Evolutionary conservation across 176 grass and related monocot genomes (phyloP).

Genomic region (Puccinellia tenuiflora): DNA sequence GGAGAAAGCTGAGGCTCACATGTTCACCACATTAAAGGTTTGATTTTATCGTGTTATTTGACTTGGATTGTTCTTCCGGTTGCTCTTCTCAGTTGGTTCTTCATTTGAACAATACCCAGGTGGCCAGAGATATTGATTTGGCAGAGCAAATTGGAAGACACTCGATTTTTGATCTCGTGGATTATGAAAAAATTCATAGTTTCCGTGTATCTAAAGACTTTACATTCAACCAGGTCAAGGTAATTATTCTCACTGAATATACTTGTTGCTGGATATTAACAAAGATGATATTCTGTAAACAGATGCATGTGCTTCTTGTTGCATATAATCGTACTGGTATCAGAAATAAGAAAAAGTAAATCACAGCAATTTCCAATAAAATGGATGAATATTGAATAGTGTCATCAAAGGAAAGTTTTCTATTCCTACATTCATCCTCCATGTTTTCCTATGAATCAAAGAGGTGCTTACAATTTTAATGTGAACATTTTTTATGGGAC

Average conservation of each 20-base stretch:
- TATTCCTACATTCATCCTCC: too few relatives aligned
- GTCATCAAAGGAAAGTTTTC: too few relatives aligned
- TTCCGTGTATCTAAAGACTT: slow-evolving; percentile 50
- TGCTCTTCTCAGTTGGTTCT: slow-evolving; percentile 1
- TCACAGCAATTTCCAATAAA: too few relatives aligned
- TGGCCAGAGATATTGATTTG: slow-evolving; percentile 50
- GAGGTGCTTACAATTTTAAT: too few relatives aligned
- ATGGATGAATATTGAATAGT: too few relatives aligned
- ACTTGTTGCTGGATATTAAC: slow-evolving; percentile 7
- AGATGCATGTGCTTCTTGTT: not conserved
- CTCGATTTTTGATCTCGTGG: slow-evolving; percentile 57
- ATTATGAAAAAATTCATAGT: slow-evolving; percentile 58
- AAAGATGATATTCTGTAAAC: not conserved
- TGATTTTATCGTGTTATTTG: not conserved
- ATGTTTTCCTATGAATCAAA: too few relatives aligned
- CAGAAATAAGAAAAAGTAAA: too few relatives aligned
- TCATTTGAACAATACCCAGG: slow-evolving; percentile 36
- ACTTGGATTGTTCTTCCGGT: not conserved
- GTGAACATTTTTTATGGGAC: too few relatives aligned
- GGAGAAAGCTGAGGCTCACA: slow-evolving; percentile 80
- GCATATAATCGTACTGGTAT: not conserved
- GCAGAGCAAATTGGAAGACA: slow-evolving; percentile 58
- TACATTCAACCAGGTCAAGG: slow-evolving; percentile 51
- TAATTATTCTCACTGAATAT: slow-evolving; percentile 24
- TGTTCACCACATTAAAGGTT: slow-evolving; percentile 73